Percentiles rank a stretch among this genome's conserved stretches.
These are phyloP conservation scores for Neurospora crassa DNA, from an alignment of 2,329 filamentous ascomycete species.

Conservation along the genomic window DNA sequence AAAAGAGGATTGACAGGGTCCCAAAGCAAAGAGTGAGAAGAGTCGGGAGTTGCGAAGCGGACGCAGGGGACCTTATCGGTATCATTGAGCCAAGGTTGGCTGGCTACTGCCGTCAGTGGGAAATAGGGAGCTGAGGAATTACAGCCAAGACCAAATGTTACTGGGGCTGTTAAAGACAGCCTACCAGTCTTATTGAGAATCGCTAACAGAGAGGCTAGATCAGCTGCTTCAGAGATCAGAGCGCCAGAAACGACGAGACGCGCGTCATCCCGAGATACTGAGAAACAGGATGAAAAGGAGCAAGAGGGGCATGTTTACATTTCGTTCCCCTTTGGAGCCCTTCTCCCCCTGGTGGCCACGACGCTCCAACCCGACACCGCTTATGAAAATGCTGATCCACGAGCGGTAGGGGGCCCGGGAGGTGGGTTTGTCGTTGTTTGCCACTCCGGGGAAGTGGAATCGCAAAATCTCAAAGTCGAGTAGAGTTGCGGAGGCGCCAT, in stretches of 20 bases:
- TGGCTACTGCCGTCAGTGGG: not conserved
- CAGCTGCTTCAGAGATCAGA: not conserved
- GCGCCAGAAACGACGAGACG: not conserved
- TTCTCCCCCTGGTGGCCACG: not conserved
- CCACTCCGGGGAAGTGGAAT: not conserved
- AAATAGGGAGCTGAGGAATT: not conserved
- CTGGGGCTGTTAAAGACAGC: not conserved
- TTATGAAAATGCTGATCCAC: not conserved
- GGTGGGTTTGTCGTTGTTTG: not conserved
- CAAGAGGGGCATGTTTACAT: not conserved
- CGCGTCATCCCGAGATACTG: not conserved
- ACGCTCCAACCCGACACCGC: not conserved
- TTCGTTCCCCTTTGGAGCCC: not conserved
- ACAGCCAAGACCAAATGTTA: not conserved
- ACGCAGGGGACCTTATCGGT: not conserved
- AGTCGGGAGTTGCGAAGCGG: not conserved
- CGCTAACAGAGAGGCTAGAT: not conserved
- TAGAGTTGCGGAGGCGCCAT: not conserved
- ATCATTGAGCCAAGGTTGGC: not conserved
- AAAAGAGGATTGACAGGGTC: not conserved
- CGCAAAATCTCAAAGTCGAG: not conserved
- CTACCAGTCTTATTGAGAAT: not conserved
- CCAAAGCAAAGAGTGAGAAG: not conserved
- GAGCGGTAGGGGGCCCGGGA: not conserved
- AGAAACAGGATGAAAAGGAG: not conserved